Conservation (phyloP, 2,329 filamentous ascomycete genomes). For the Exophiala lecanii-corni region DNA sequence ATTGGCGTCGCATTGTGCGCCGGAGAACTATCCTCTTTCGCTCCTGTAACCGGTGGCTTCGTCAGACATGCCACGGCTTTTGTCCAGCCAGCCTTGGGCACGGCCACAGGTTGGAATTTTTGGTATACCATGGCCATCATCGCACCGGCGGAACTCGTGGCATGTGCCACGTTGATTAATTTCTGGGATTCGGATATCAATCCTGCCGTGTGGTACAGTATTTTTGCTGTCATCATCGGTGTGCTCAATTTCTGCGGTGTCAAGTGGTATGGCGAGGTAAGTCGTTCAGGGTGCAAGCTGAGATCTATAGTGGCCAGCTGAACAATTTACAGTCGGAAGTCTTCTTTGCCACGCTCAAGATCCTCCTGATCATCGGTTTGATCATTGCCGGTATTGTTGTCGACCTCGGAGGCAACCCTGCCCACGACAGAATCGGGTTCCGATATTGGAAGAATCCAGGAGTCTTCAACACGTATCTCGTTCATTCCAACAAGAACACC, state of each 20-base stretch:
- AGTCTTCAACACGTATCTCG: constrained; percentile 59
- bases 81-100: constrained; percentile 46
- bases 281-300: no score
- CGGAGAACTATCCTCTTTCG: constrained; percentile 46
- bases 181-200: constrained; percentile 55
- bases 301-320: no score
- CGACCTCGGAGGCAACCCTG: constrained; percentile 66
- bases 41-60: constrained; percentile 24
- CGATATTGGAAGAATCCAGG: constrained; percentile 50
- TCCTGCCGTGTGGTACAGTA: constrained; percentile 37
- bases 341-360: constrained; percentile 73
- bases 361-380: constrained; percentile 69
- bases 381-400: constrained; percentile 67
- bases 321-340: constrained; percentile 69
- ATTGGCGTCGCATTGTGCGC: constrained; percentile 34
- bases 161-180: constrained; percentile 58
- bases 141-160: constrained; percentile 66
- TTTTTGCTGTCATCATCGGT: constrained; percentile 34
- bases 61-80: constrained; percentile 40
- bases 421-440: constrained; percentile 65
- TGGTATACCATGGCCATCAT: constrained; percentile 57
- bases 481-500: constrained; percentile 35
- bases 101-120: constrained; percentile 40
- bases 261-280: constrained; percentile 46
- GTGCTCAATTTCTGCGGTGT: constrained; percentile 9